Percentiles rank a stretch among this genome's conserved stretches.
Conservation (phyloP, 257 asterid species). For the Solanum bulbocastanum region DNA sequence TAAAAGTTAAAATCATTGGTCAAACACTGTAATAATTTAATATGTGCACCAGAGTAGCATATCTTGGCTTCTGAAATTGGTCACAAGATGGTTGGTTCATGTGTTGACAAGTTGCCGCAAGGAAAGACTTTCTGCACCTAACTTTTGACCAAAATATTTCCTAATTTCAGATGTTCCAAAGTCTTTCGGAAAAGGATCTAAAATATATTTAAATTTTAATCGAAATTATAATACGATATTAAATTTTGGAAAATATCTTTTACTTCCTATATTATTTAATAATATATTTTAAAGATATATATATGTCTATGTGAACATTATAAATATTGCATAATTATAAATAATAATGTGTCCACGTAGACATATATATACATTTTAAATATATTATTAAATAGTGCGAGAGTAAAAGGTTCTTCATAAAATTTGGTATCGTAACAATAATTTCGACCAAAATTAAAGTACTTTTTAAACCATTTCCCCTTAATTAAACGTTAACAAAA, state of each 20-base stretch:
- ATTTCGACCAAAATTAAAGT: too few relatives aligned
- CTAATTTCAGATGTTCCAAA: neutral
- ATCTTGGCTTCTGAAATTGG: neutral
- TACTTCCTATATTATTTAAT: rapidly evolving
- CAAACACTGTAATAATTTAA: neutral
- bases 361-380: too few relatives aligned
- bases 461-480: too few relatives aligned
- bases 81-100: neutral
- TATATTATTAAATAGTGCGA: too few relatives aligned
- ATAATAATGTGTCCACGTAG: too few relatives aligned
- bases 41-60: neutral
- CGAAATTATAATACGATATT: rapidly evolving
- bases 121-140: neutral
- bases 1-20: neutral
- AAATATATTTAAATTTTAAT: too few relatives aligned
- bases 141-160: neutral
- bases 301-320: too few relatives aligned
- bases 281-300: too few relatives aligned
- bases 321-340: too few relatives aligned
- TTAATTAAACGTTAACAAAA: conserved; percentile 2
- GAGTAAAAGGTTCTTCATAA: too few relatives aligned
- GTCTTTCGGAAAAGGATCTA: neutral
- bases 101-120: neutral
- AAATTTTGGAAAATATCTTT: too few relatives aligned
- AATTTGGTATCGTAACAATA: too few relatives aligned